Evolutionary conservation across 2,329 filamentous ascomycete genomes (phyloP).

Genomic region (Clonostachys rhizophaga): DNA sequence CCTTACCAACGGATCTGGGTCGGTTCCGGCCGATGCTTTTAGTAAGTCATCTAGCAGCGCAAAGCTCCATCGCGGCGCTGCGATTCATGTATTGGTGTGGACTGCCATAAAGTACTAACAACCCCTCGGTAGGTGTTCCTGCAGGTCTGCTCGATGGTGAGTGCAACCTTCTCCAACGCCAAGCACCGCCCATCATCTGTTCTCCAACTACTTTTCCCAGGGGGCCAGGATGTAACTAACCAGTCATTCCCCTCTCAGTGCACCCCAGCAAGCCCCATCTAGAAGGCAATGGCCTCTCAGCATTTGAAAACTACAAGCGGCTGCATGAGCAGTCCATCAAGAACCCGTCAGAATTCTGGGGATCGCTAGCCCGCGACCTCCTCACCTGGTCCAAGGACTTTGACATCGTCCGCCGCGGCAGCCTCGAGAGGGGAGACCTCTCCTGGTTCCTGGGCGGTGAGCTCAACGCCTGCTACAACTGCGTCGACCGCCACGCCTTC

Average conservation of each 20-base stretch:
- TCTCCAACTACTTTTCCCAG: too few relatives aligned
- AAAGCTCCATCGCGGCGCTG: too few relatives aligned
- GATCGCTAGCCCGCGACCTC: background rate
- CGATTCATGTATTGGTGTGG: too few relatives aligned
- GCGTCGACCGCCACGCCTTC: constrained; percentile 93
- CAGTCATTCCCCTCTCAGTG: background rate
- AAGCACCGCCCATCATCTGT: too few relatives aligned
- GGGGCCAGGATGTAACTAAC: too few relatives aligned
- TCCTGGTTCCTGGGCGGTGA: constrained; percentile 58
- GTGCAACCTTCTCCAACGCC: too few relatives aligned
- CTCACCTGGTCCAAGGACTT: background rate
- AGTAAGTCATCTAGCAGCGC: too few relatives aligned
- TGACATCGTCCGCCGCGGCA: background rate
- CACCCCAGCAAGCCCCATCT: background rate
- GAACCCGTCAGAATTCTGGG: background rate
- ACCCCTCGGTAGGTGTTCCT: too few relatives aligned
- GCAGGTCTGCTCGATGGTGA: too few relatives aligned
- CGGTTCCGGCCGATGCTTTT: too few relatives aligned
- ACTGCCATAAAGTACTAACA: too few relatives aligned
- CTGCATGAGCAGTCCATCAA: background rate
- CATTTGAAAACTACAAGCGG: background rate
- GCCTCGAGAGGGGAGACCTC: background rate
- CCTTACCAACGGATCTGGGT: too few relatives aligned
- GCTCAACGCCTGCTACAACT: constrained; percentile 96
- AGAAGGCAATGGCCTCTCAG: background rate